phyloP scores from a whole-genome alignment of 2,329 filamentous ascomycete genomes.

The Lecanicillium sp. region DNA sequence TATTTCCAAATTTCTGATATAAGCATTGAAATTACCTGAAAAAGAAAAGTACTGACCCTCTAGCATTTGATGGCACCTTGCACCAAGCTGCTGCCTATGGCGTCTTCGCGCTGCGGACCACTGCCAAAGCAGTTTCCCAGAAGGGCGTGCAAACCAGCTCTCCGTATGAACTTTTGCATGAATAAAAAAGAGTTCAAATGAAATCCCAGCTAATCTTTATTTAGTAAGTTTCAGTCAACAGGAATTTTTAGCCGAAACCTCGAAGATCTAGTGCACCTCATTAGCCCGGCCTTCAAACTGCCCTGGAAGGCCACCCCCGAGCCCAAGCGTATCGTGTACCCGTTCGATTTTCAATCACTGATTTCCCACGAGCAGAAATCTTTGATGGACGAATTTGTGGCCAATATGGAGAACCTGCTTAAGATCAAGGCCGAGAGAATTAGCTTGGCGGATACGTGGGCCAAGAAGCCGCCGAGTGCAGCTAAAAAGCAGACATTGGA shows the following conservation, averaged over 20 bases:
- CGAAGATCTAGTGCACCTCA: slow-evolving; percentile 19
- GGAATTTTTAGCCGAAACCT: slow-evolving; percentile 23
- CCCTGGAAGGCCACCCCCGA: background rate
- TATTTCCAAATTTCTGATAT: too few relatives aligned
- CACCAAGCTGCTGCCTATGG: slow-evolving; percentile 22
- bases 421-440: slow-evolving; percentile 17
- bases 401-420: slow-evolving; percentile 20
- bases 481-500: slow-evolving; percentile 20
- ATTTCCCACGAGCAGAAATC: slow-evolving; percentile 11
- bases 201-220: background rate
- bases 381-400: slow-evolving; percentile 21
- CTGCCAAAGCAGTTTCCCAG: slow-evolving; percentile 15
- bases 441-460: slow-evolving; percentile 19
- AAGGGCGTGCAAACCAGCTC: slow-evolving; percentile 17
- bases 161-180: slow-evolving; percentile 21
- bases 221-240: slow-evolving; percentile 18
- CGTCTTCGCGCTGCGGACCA: slow-evolving; percentile 25
- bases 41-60: background rate
- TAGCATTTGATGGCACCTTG: slow-evolving; percentile 19
- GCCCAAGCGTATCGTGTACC: slow-evolving; percentile 21
- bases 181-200: too few relatives aligned
- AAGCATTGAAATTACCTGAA: background rate
- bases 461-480: slow-evolving; percentile 18
- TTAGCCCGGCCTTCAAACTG: slow-evolving; percentile 15
- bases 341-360: slow-evolving; percentile 19